Evolutionary conservation across 768 basidiomycete species (phyloP), one percentile per base, ranked within the genome.

Genomic region (Lentinula edodes): DNA sequence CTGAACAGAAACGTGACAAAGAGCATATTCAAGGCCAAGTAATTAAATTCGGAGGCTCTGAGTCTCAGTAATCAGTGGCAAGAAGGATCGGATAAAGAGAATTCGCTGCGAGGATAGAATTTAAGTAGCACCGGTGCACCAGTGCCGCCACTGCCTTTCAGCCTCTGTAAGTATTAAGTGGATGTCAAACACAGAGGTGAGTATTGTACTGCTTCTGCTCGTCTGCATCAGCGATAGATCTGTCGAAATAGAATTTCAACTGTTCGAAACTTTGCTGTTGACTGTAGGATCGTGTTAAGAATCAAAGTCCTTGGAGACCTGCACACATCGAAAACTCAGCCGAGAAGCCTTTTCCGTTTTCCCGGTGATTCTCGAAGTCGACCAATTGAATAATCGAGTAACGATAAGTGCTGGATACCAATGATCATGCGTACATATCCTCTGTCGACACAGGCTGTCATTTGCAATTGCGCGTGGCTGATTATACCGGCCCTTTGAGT

Each of bases 1-100:
- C 32, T 28, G 58, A 59, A 50, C n/a, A 48, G 28, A 23, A 59
- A 59, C 28, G 45, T 59, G 58, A 50, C 45, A 18, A 48, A 51
- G 23, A n/a, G 32, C 34, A 59, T 48, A 5, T 8, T 16, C 43
- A 45, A 9, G 46, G n/a, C 38, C 38, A 23, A 43, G 42, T n/a
- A 43, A 43, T 43, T n/a, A n/a, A 43, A 16, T 43, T 43, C 42
- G 34, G 35, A 18, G 6, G 52, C 48, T 35, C 28, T 16, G 28
- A 28, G 54, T 39, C 18, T 56, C 6, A 53, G 23, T 32, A 2
- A n/a, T 28, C 28, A 50, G 48, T 32, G 48, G 48, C 48, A 20
- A 23, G 15, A 52, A 52, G 43, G 43, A 7, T 45, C 28, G 43
- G 43, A n/a, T n/a, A 10, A 45, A n/a, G 43, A 45, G 16, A 16